Conservation (phyloP, 345 rosid species). For the Populus nigra region DNA sequence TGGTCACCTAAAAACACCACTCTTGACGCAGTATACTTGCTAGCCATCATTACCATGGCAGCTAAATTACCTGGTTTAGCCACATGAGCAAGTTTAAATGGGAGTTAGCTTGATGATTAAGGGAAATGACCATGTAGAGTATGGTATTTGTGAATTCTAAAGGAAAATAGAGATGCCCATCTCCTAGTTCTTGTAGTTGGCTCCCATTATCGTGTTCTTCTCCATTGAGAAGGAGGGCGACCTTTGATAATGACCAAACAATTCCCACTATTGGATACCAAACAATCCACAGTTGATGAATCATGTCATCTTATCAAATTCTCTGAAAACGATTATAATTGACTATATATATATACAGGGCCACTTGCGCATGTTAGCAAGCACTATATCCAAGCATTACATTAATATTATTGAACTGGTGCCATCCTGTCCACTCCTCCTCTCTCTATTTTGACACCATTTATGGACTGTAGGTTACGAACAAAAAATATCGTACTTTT, state of each 20-base stretch:
- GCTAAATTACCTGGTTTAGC: background rate
- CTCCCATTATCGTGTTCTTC: background rate
- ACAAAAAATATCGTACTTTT: background rate
- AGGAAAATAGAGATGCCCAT: background rate
- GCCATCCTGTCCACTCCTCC: background rate
- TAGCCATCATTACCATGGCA: background rate
- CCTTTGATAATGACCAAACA: slow-evolving; percentile 16
- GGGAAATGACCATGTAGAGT: background rate
- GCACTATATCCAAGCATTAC: background rate
- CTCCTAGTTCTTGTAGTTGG: background rate
- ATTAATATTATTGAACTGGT: background rate
- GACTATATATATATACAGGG: background rate
- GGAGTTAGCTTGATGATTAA: background rate
- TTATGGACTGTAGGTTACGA: background rate
- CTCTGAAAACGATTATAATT: slow-evolving; percentile 1
- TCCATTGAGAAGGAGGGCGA: background rate
- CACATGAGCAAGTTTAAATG: background rate
- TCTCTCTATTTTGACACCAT: background rate
- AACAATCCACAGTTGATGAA: slow-evolving; percentile 12
- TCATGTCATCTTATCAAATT: slow-evolving; percentile 10
- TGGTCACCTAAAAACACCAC: background rate
- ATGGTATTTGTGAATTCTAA: no score
- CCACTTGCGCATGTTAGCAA: background rate
- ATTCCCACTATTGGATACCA: slow-evolving; percentile 9
- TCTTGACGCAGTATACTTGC: background rate